Evolutionary conservation across 768 basidiomycete genomes (phyloP), one percentile per base, ranked within the genome.

Genomic region (Pisolithus microcarpus): DNA sequence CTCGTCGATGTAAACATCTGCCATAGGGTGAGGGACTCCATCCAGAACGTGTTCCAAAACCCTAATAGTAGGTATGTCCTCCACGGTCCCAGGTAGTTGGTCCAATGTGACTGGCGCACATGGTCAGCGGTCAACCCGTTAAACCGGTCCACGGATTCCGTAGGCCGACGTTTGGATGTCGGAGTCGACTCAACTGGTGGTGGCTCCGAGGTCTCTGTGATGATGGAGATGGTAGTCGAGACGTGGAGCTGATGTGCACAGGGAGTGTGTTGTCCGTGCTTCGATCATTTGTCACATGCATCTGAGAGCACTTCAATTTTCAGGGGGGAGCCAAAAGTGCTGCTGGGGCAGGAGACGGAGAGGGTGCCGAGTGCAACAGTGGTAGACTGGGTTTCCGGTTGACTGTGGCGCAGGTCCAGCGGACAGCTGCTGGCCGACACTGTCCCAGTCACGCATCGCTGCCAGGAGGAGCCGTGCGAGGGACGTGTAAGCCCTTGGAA

Each of bases 121-220:
- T 46, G 45, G 10, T 65, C 63, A 38, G 85, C 87, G 13, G 94
- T 92, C 11, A 95, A 75, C 30, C 85, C 86, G 46, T 83, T 79
- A 63, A 90, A 92, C 94, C 94, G 97, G 60, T 91, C 93, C 4
- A 95, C 85, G 6, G 84, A 86, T 65, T 92, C 86, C 52, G 84
- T 74, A 59, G 85, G 79, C 49, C 68, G 75, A 31, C 75, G 69
- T 36, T 62, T 55, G 34, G 56, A 50, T 31, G 58, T 65, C 37
- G 37, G 51, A 46, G 38, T 50, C 47, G 51, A 31, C 16, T 36
- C 56, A 48, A 62, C 61, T 2, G 43, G 38, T 19, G 58, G 53
- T 21, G 36, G 53, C 38, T 26, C 58, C 0, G 49, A 39, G 34
- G 6, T 16, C 18, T 19, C 30, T 11, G 23, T 23, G 24, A 9